Evolutionary conservation across 352 stramenopile genomes (phyloP), one percentile per base, ranked within the genome.

Genomic region (Phytophthora podocarpi): DNA sequence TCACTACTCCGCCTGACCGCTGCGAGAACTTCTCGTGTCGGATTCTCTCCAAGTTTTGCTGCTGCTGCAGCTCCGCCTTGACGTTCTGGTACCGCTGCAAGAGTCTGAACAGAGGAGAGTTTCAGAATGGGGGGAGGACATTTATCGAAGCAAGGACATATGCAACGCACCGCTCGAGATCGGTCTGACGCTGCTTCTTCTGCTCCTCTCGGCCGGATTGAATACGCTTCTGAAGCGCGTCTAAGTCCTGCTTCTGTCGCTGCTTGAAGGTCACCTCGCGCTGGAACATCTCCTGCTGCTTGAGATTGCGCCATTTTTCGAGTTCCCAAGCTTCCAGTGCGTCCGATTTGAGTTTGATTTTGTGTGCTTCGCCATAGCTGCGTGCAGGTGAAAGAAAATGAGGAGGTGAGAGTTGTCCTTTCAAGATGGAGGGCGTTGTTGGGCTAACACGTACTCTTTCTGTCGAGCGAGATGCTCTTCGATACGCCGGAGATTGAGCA

Each of bases 321-420:
- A 97, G 75, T 76, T 99, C 96, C 82, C 88, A 98, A 2, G 92
- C 91, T 64, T 98, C 94, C 42, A 98, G 69, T 5, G 87, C 87
- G 65, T 98, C 95, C 31, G 93, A 93, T 57, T 98, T 98, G 27
- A 97, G 76, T 74, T 98, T 99, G 68, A 98, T 97, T 79, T 98
- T 98, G 72, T 98, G 95, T 5, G 95, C 96, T 60, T 99, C 95
- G 10, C 83, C 81, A 59, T 99, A 98, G 64, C 85, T 73, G 18
- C 12, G 12, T 15, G 2, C 16, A 39, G 6, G 48, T n/a, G 16
- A 35, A 37, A 24, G 18, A 12, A 5, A 59, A 49, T 15, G 28
- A 59, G 8, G 20, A 39, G 7, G 26, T 45, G 10, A 47, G 11
- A n/a, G n/a, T n/a, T n/a, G n/a, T n/a, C n/a, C n/a, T n/a, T n/a